phyloP scores from a whole-genome alignment of 2,329 filamentous ascomycete species.

The Microsporum audouinii region DNA sequence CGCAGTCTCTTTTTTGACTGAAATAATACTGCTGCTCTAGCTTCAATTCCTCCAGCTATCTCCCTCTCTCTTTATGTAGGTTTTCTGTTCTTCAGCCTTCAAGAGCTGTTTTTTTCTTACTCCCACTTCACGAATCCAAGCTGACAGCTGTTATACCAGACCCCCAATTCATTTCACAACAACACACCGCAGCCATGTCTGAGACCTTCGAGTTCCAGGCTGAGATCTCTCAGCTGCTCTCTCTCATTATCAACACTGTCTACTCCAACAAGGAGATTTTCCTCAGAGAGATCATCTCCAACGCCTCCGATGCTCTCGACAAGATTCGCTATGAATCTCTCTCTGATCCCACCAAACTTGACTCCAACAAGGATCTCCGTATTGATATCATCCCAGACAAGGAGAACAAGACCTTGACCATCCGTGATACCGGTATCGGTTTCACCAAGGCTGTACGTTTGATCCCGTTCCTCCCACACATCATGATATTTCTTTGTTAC shows the following conservation, averaged over 20 bases:
- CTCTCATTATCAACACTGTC: conserved; percentile 99
- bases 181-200: conserved; percentile 52
- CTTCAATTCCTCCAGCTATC: conserved; percentile 5
- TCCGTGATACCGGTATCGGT: conserved; percentile 96
- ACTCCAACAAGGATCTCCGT: conserved; percentile 92
- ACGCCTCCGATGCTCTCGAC: conserved; percentile 97
- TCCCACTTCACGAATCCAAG: background rate
- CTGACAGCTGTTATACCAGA: conserved; percentile 1
- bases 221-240: conserved; percentile 99
- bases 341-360: conserved; percentile 93
- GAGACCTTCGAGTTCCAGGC: conserved; percentile 99
- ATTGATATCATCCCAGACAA: conserved; percentile 99
- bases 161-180: conserved; percentile 3
- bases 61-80: conserved; percentile 5
- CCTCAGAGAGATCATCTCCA: conserved; percentile 95
- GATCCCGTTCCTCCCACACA: background rate
- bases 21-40: background rate
- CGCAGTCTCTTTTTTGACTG: conserved; percentile 8
- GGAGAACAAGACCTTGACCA: conserved; percentile 93
- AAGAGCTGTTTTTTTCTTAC: conserved; percentile 9
- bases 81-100: conserved; percentile 8
- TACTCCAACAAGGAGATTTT: conserved; percentile 99
- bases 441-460: conserved; percentile 97
- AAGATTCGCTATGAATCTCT: conserved; percentile 99
- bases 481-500: conserved; percentile 24